A percentile compares a stretch with the other conserved stretches of the same genome.
Conservation (phyloP, 306 rosid species). For the Inga leiocalycina region DNA sequence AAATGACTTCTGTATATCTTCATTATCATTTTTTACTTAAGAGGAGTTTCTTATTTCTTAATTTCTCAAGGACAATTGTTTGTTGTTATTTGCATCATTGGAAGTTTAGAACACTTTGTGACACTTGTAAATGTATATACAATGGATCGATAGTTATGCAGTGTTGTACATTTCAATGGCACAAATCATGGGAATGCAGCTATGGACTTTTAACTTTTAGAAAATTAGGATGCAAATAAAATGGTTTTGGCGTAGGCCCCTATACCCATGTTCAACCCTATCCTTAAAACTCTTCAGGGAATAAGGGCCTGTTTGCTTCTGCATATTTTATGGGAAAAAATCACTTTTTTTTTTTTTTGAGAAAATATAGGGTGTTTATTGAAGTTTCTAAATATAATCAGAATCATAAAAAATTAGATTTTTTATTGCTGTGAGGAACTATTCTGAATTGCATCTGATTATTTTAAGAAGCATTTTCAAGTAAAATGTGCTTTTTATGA, state of each 20-base stretch:
- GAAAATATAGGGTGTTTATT: not conserved
- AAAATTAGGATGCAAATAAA: not conserved
- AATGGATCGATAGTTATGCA: not conserved
- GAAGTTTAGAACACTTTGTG: not conserved
- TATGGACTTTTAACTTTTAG: not conserved
- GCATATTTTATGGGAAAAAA: not conserved
- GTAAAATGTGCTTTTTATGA: not conserved
- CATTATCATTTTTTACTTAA: not conserved
- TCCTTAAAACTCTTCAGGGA: not conserved
- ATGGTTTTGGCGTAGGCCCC: not conserved
- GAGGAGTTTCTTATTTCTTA: not conserved
- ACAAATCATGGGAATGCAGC: not conserved
- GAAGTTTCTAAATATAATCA: too few relatives aligned
- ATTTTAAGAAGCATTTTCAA: not conserved
- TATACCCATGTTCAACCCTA: not conserved
- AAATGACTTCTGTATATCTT: not conserved
- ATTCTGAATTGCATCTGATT: not conserved
- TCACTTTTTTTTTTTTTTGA: not conserved
- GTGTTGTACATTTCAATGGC: not conserved
- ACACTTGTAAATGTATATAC: not conserved
- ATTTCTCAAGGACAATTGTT: slow-evolving; percentile 5
- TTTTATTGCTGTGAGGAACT: not conserved
- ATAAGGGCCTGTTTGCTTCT: not conserved
- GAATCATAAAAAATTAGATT: too few relatives aligned
- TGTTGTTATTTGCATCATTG: slow-evolving; percentile 12